phyloP scores from a whole-genome alignment of 2,329 filamentous ascomycete species.

The Fusarium palustre region DNA sequence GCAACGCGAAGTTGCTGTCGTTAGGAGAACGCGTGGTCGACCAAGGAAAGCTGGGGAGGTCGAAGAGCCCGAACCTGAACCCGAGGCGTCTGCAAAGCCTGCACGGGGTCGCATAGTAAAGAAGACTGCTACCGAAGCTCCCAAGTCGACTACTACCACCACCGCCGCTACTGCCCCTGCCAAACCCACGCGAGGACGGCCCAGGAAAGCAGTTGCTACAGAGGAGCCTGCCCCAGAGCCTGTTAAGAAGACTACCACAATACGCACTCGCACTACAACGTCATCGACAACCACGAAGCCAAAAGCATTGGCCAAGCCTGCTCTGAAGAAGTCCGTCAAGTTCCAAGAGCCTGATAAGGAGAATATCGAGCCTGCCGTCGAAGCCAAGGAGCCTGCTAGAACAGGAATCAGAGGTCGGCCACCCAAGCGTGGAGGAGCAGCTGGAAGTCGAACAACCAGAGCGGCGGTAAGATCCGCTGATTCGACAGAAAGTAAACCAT shows the following conservation, averaged over 20 bases:
- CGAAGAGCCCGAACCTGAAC: constrained; percentile 31
- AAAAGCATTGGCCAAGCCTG: constrained; percentile 55
- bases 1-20: constrained; percentile 47
- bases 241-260: constrained; percentile 50
- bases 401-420: constrained; percentile 56
- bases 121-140: constrained; percentile 43
- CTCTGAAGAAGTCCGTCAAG: constrained; percentile 70
- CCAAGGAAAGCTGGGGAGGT: constrained; percentile 56
- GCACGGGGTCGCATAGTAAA: constrained; percentile 48
- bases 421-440: constrained; percentile 56
- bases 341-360: constrained; percentile 75
- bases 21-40: constrained; percentile 58
- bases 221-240: constrained; percentile 47
- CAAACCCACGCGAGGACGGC: constrained; percentile 58
- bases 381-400: constrained; percentile 52
- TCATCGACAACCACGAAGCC: constrained; percentile 53
- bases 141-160: constrained; percentile 39
- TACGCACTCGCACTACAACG: constrained; percentile 45
- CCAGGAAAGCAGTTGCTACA: constrained; percentile 54
- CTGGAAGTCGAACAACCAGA: constrained; percentile 51
- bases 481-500: constrained; percentile 61
- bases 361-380: constrained; percentile 62
- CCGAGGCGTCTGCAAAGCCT: constrained; percentile 44
- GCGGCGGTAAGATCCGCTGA: constrained; percentile 49
- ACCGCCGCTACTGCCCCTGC: constrained; percentile 39